These are phyloP conservation scores for Tylopilus rubrobrunneus DNA, from an alignment of 768 basidiomycete genomes.

Conservation along the genomic window DNA sequence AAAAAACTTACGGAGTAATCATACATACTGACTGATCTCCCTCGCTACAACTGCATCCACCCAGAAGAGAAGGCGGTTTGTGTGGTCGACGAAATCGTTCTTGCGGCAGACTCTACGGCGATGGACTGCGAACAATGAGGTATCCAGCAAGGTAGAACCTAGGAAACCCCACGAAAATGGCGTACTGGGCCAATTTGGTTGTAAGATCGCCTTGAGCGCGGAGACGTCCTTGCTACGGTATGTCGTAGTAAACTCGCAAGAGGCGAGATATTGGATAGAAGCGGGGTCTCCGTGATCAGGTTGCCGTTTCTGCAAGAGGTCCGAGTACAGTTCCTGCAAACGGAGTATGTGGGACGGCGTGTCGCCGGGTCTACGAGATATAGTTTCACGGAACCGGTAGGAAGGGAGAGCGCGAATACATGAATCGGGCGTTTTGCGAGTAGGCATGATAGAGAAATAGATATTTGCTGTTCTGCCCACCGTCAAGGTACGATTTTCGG, in stretches of 20 bases:
- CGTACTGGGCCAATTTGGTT: too few species aligned
- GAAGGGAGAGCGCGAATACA: constrained; percentile 84
- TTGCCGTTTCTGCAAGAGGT: constrained; percentile 52
- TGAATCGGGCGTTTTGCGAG: constrained; percentile 74
- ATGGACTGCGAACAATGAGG: too few species aligned
- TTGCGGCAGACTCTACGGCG: too few species aligned
- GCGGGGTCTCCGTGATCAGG: constrained; percentile 36
- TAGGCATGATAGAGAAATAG: constrained; percentile 87
- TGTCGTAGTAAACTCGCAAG: constrained; percentile 57
- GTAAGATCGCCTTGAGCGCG: constrained; percentile 83
- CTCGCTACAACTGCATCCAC: too few species aligned
- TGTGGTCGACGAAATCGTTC: too few species aligned
- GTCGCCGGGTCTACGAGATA: constrained; percentile 90
- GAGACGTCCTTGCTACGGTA: constrained; percentile 78
- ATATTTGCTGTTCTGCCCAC: constrained; percentile 67
- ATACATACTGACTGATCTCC: too few species aligned
- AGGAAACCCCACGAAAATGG: too few species aligned
- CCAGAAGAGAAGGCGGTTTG: too few species aligned
- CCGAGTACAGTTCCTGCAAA: constrained; percentile 70
- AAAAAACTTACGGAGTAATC: too few species aligned
- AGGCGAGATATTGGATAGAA: constrained; percentile 61
- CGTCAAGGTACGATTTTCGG: constrained; percentile 68
- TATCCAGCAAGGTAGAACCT: too few species aligned
- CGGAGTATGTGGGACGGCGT: constrained; percentile 79
- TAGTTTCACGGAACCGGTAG: constrained; percentile 63